These are phyloP conservation scores for Plasmodium berghei DNA, from an alignment of 169 alveolate genomes.

Conservation along the genomic window DNA sequence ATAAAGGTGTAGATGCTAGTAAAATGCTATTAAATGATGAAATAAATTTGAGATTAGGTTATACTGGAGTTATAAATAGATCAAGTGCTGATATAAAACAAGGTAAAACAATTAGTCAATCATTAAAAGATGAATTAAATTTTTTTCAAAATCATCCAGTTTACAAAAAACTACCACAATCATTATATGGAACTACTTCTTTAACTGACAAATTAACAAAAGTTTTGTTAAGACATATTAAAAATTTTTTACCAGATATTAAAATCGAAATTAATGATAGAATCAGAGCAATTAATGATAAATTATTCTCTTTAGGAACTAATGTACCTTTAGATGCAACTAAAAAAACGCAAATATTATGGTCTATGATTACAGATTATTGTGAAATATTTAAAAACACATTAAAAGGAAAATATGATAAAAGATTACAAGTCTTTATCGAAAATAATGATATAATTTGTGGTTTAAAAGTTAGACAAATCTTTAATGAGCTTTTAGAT, in stretches of 20 bases:
- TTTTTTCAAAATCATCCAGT: conserved; percentile 95
- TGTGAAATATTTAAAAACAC: conserved; percentile 96
- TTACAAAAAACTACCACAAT: conserved; percentile 93
- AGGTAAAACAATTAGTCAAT: conserved; percentile 91
- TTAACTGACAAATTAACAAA: conserved; percentile 96
- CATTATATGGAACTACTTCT: conserved; percentile 95
- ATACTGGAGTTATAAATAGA: conserved; percentile 96
- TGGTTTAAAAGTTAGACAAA: conserved; percentile 91
- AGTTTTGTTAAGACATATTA: conserved; percentile 96
- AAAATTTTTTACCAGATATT: conserved; percentile 96
- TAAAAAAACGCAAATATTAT: conserved; percentile 95
- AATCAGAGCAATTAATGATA: conserved; percentile 86
- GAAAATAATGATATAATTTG: conserved; percentile 87
- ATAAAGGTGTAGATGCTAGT: conserved; percentile 97
- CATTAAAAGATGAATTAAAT: conserved; percentile 93
- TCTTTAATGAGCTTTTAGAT: conserved; percentile 93
- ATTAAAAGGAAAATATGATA: conserved; percentile 95
- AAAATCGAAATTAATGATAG: conserved; percentile 88
- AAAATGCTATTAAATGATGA: conserved; percentile 96
- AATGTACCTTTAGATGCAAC: conserved; percentile 93
- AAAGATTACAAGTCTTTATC: conserved; percentile 88
- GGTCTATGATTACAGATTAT: conserved; percentile 98
- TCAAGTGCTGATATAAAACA: conserved; percentile 94
- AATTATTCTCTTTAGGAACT: conserved; percentile 92
- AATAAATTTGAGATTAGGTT: conserved; percentile 96